Base-by-base conservation (phyloP, 345 rosid species). In the Noccaea caerulescens region DNA sequence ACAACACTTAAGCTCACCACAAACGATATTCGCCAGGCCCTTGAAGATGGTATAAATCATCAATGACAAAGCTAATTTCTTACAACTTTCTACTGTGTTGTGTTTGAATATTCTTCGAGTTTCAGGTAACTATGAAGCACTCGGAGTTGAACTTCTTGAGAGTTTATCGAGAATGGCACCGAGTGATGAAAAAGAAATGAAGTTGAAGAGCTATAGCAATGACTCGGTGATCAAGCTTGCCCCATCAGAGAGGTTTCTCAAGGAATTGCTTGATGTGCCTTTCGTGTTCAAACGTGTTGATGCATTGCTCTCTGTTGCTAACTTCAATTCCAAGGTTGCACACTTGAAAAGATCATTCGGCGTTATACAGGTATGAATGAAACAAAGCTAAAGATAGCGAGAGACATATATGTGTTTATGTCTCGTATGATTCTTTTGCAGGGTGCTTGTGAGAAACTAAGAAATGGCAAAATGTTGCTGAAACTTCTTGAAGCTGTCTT, bases 81-180 rank as follows among this genome's bases (percentile, higher is more conserved):
- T 44, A 9, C 42, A 38, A 2, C 47, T 52, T 14, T 51, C n/a
- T 25, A 60, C 16, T 41, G 23, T 49, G 7, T 50, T 5, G 63
- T 64, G 62, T 13, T 16, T 58, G 37, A 57, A 7, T 63, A 52
- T 16, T 45, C 3, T 37, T 57, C 10, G 49, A 4, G 8, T 25
- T 37, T 68, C 84, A 95, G 99, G 99, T 64, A 82, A 88, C 61
- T 81, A 84, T 5, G 97, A 87, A 65, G 76, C 86, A 9, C 78
- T 95, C 66, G 98, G 98, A 54, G 81, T 89, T 52, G 99, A 95
- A 68, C 90, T 95, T 46, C 89, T 95, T 30, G 97, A 92, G 76
- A 89, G 92, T 75, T 73, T 95, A 75, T 74, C 84, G 41, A 87
- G 88, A 82, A 81, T 95, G 85, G 88, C 91, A 54, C 97, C 90